phyloP scores from a whole-genome alignment of 2,329 filamentous ascomycete genomes.

The Coniella vitis region DNA sequence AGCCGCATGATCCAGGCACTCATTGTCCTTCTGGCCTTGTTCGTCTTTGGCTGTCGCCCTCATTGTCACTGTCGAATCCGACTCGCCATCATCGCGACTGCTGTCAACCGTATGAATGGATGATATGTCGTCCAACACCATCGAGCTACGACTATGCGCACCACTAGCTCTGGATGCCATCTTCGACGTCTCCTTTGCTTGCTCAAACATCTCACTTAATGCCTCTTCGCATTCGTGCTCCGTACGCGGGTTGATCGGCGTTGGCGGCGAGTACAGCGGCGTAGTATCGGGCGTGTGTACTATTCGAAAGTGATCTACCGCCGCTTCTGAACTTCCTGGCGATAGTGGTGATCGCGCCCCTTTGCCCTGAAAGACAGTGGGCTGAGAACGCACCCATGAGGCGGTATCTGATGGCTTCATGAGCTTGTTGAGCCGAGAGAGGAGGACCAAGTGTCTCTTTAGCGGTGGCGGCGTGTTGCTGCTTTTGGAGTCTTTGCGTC shows the following conservation, averaged over 20 bases:
- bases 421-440: constrained; percentile 10
- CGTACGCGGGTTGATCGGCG: constrained; percentile 3
- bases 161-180: neutral
- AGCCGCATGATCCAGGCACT: too few species aligned
- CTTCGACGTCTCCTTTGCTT: neutral
- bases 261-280: constrained; percentile 3
- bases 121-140: neutral
- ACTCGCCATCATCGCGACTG: too few species aligned
- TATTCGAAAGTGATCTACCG: constrained; percentile 4
- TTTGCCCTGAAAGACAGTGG: too few species aligned
- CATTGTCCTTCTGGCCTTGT: neutral
- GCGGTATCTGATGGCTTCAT: neutral
- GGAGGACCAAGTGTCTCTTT: constrained; percentile 1
- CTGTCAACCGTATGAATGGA: neutral
- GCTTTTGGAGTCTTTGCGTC: neutral
- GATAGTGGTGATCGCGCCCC: too few species aligned
- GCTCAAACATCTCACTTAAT: constrained; percentile 2
- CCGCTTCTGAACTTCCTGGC: too few species aligned
- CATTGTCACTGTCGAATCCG: too few species aligned
- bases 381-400: neutral
- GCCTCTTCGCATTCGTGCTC: constrained; percentile 10
- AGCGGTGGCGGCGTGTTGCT: neutral
- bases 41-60: neutral
- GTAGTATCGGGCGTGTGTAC: constrained; percentile 9
- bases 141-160: too few species aligned